These are phyloP conservation scores for Passalora sequoiae DNA, from an alignment of 2,329 filamentous ascomycete genomes.

Conservation along the genomic window DNA sequence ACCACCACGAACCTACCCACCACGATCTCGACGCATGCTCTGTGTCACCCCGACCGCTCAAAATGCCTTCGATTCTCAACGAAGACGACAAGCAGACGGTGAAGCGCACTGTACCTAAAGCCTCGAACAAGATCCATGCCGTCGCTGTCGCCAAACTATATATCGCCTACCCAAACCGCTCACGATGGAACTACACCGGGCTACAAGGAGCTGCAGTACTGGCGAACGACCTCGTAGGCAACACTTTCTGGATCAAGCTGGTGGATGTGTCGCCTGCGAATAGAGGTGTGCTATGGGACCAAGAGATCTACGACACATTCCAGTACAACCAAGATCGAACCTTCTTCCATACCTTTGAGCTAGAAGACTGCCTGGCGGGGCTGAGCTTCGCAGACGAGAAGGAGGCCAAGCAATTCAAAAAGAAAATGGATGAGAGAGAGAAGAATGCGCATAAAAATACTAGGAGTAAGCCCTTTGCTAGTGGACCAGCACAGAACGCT, in stretches of 20 bases:
- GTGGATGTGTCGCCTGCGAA: constrained; percentile 86
- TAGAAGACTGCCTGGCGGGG: constrained; percentile 84
- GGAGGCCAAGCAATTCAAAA: constrained; percentile 92
- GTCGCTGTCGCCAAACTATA: constrained; percentile 92
- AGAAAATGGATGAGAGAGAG: constrained; percentile 94
- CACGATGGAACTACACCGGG: constrained; percentile 89
- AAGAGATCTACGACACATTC: constrained; percentile 95
- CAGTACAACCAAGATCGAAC: constrained; percentile 93
- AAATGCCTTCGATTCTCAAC: constrained; percentile 56
- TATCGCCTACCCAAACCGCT: constrained; percentile 78
- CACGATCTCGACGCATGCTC: not conserved
- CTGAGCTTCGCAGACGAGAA: constrained; percentile 95
- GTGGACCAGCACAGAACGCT: constrained; percentile 21
- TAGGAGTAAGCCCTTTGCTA: constrained; percentile 43
- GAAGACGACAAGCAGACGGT: constrained; percentile 96
- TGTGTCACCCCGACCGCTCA: not conserved
- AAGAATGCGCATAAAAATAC: constrained; percentile 92
- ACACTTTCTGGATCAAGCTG: constrained; percentile 96
- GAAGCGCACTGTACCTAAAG: constrained; percentile 87
- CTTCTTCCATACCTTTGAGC: constrained; percentile 96
- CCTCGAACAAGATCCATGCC: constrained; percentile 94
- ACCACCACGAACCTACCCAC: not conserved
- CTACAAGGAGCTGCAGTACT: constrained; percentile 87
- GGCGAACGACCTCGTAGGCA: constrained; percentile 87
- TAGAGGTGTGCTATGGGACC: constrained; percentile 89